Conservation (phyloP, 2,329 filamentous ascomycete genomes). For the Fusarium phyllophilum region DNA sequence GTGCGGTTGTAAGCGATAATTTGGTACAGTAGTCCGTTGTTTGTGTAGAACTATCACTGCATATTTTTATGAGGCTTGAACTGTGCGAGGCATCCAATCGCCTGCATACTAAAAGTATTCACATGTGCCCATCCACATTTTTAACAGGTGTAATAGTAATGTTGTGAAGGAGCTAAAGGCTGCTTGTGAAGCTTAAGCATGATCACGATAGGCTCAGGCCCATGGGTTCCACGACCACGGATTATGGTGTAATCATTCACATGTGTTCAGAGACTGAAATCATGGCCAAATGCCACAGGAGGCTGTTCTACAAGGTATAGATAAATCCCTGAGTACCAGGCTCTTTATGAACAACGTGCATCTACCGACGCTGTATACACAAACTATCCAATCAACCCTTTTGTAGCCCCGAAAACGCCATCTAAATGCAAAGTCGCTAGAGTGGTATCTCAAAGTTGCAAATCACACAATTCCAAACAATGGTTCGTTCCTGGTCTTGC, state of each 20-base stretch:
- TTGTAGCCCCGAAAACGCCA: conserved; percentile 6
- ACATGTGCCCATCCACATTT: not conserved
- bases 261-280: conserved; percentile 7
- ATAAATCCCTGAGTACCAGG: not conserved
- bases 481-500: not conserved
- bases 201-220: conserved; percentile 3
- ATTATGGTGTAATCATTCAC: not conserved
- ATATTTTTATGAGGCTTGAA: conserved; percentile 6
- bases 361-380: conserved; percentile 2
- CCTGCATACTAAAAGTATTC: not conserved
- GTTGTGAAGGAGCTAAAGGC: not conserved
- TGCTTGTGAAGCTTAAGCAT: conserved; percentile 2
- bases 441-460: conserved; percentile 39
- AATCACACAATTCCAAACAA: conserved; percentile 14
- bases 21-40: not conserved
- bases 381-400: not conserved
- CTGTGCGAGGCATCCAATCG: not conserved
- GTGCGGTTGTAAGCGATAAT: conserved; percentile 29
- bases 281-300: not conserved
- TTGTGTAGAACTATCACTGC: not conserved
- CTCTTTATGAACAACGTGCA: not conserved
- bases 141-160: not conserved
- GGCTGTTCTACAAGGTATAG: not conserved
- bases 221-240: conserved; percentile 13
- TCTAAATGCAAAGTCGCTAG: conserved; percentile 24